Evolutionary conservation across 2,329 filamentous ascomycete species (phyloP), one percentile per base, ranked within the genome.

Genomic region (Venturia oleaginea): DNA sequence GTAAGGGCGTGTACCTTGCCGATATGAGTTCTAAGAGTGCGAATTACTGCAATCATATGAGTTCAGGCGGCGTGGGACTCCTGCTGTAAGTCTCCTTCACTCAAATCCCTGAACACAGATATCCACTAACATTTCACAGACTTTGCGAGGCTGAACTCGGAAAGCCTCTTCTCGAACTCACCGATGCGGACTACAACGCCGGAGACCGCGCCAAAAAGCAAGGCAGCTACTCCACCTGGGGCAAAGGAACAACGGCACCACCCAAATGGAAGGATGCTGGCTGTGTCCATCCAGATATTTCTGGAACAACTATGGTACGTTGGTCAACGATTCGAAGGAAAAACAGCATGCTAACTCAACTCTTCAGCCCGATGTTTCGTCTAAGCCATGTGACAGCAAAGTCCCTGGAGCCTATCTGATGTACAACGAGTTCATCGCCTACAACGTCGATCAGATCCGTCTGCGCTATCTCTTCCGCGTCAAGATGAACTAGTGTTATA

Each of bases 71-170:
- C 24, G 84, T 86, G 27, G 91, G 86, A 0, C 79, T 96, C 3
- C 79, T 96, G 4, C 81, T 96, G 22, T 61, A 46, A 61, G 59
- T 61, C 38, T 27, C 38, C 7, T 27, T 17, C 4, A 17, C 37
- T 19, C n/a, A 46, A 17, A 4, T 11, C 46, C 10, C 46, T 11
- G n/a, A 34, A 30, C 27, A 54, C 27, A 13, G 6, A 17, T 13
- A 4, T 59, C 22, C 55, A 34, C 27, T 34, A 13, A 48, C 22
- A 27, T 4, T 48, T 11, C 13, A 24, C 37, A 61, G 59, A 17
- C 85, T 96, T 1, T 95, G 91, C 70, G 91, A 96, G 71, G 91
- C 90, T 4, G 88, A 92, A 75, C 81, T 96, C 2, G 91, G 92
- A 6, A 76, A 86, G 40, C 90, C 91, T 0, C 86, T 93, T 78